These are phyloP conservation scores for Solanum appendiculatum DNA, from an alignment of 257 asterid species.

Conservation along the genomic window DNA sequence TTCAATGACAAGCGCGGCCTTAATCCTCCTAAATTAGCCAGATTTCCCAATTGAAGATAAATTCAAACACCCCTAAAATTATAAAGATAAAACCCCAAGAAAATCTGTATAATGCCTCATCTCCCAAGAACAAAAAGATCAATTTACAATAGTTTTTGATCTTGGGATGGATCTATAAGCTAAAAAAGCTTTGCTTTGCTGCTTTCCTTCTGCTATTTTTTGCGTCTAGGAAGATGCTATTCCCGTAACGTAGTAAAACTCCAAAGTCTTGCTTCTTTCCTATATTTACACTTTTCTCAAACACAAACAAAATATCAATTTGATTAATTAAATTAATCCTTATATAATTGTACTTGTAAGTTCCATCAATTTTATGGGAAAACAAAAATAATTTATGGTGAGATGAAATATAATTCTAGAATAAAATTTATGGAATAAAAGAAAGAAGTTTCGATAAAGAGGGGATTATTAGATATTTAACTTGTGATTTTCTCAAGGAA, in stretches of 20 bases:
- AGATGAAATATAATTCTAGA: neutral
- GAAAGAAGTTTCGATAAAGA: neutral
- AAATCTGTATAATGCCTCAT: neutral
- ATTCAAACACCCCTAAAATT: neutral
- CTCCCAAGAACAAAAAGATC: neutral
- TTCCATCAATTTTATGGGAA: neutral
- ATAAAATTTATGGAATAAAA: neutral
- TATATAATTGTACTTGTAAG: neutral
- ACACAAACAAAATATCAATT: neutral
- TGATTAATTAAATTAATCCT: neutral
- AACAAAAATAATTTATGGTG: neutral
- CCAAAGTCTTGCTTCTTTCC: neutral
- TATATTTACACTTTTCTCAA: neutral
- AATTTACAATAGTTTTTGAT: neutral
- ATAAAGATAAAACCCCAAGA: neutral
- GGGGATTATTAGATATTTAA: neutral
- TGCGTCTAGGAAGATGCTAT: neutral
- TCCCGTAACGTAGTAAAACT: neutral
- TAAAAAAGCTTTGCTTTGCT: neutral
- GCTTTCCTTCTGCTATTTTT: neutral
- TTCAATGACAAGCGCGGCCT: constrained; percentile 87
- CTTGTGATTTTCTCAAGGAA: neutral
- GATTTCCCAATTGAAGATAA: constrained; percentile 7
- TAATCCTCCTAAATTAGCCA: constrained; percentile 81
- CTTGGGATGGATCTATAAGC: neutral